Conservation (phyloP, 2,329 filamentous ascomycete species). For the Teratosphaeria viscida region DNA sequence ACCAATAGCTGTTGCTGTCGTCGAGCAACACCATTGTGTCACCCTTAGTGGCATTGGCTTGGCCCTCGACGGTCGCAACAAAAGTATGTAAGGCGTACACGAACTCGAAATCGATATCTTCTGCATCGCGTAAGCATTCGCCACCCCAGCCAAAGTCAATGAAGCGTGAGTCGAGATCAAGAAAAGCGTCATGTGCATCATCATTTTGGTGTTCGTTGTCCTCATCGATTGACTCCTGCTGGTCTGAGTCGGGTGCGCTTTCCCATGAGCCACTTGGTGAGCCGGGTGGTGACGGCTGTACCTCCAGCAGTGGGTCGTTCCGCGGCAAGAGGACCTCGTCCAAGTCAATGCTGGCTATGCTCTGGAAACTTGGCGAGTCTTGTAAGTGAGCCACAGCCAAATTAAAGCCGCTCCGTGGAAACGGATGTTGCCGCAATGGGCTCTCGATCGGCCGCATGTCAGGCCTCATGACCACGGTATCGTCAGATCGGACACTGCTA, state of each 20-base stretch:
- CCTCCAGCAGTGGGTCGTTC: constrained; percentile 31
- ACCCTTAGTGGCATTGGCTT: constrained; percentile 95
- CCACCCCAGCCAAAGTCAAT: constrained; percentile 63
- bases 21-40: constrained; percentile 98
- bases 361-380: constrained; percentile 15
- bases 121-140: constrained; percentile 83
- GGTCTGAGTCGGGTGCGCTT: constrained; percentile 16
- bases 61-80: constrained; percentile 92
- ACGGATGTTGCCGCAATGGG: constrained; percentile 15
- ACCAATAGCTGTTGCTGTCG: constrained; percentile 99
- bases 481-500: neutral
- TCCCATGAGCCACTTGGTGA: constrained; percentile 20
- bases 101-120: constrained; percentile 99
- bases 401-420: constrained; percentile 7
- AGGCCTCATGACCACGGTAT: neutral
- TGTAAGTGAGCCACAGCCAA: constrained; percentile 1
- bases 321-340: constrained; percentile 32
- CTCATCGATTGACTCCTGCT: constrained; percentile 7
- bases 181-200: constrained; percentile 51
- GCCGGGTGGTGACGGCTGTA: constrained; percentile 22
- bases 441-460: constrained; percentile 14
- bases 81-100: constrained; percentile 98
- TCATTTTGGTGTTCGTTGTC: constrained; percentile 34
- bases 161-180: constrained; percentile 50
- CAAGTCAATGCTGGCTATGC: constrained; percentile 22